Base-by-base conservation (phyloP, 2,329 filamentous ascomycete genomes). In the Stagonosporopsis vannaccii region DNA sequence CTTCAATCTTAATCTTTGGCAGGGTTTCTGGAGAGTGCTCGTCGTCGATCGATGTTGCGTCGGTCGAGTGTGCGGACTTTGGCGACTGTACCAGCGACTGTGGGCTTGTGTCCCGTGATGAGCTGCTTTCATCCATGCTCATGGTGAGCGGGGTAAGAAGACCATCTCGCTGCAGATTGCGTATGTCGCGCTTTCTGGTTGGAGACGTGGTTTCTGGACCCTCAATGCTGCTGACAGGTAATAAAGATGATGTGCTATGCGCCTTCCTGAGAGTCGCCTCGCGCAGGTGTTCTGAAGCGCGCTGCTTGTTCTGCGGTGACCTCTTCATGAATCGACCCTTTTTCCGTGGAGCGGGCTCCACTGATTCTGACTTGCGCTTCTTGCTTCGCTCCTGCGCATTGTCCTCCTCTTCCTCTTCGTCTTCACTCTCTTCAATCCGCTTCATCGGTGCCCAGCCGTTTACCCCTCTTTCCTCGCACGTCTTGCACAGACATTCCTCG, bases 401-500 rank as follows among this genome's bases (percentile, higher is more conserved):
- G n/a, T 40, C 35, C 6, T 61, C 54, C 17, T 67, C 61, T 15
- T 69, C 63, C 2, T 65, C 70, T 0, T 80, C 55, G 56, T 74
- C 63, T 42, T 71, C 59, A 58, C 78, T 64, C 60, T 77, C 61
- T 60, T 78, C 63, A 58, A 73, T 56, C 13, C 61, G 65, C 55
- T 72, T 70, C 62, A 69, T 70, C 0, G 80, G 84, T 33, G 86
- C 84, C 96, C 96, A 99, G 1, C 95, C 95, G 72, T 97, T 98
- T 49, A 84, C 82, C 54, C 85, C 79, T 3, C 82, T 80, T 20
- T 84, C 81, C 77, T 99, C 95, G 74, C 95, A 99, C 0, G 90
- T 95, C 65, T 85, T 84, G 75, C 95, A 99, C 1, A 99, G 80
- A 72, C 95, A 99, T 72, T 99, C 95, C 75, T 92, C 93, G 66